Conservation (phyloP, 345 rosid species). For the Syzygium oleosum region DNA sequence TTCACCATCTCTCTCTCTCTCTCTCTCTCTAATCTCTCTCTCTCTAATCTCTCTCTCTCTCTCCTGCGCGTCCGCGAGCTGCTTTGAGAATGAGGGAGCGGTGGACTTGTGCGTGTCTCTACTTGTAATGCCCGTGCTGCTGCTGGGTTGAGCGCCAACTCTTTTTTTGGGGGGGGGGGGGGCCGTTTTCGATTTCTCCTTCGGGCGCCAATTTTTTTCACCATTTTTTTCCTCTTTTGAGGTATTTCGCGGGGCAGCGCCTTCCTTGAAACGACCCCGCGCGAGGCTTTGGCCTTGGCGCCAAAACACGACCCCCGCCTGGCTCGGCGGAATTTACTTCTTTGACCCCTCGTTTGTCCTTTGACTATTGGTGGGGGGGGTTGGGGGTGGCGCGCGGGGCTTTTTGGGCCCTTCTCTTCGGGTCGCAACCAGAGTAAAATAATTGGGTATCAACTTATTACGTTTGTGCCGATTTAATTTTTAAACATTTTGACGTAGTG, state of each 20-base stretch:
- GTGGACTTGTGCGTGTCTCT: too few species aligned
- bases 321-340: background rate
- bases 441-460: too few species aligned
- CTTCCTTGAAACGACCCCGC: background rate
- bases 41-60: background rate
- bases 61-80: too few species aligned
- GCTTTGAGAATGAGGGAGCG: background rate
- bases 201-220: too few species aligned
- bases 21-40: background rate
- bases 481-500: too few species aligned
- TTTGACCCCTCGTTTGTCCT: background rate
- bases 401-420: background rate
- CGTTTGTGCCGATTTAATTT: too few species aligned
- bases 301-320: background rate
- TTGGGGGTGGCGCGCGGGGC: background rate
- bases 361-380: too few species aligned
- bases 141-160: background rate
- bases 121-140: background rate
- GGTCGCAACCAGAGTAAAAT: too few species aligned
- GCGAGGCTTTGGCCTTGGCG: background rate
- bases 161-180: too few species aligned
- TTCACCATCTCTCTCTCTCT: slow-evolving; percentile 28
- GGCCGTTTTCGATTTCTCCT: background rate
- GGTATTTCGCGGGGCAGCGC: too few species aligned
- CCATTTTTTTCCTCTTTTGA: background rate